Evolutionary conservation across 331 rosid species (phyloP), one percentile per base, ranked within the genome.

Genomic region (Prunus yedoensis): DNA sequence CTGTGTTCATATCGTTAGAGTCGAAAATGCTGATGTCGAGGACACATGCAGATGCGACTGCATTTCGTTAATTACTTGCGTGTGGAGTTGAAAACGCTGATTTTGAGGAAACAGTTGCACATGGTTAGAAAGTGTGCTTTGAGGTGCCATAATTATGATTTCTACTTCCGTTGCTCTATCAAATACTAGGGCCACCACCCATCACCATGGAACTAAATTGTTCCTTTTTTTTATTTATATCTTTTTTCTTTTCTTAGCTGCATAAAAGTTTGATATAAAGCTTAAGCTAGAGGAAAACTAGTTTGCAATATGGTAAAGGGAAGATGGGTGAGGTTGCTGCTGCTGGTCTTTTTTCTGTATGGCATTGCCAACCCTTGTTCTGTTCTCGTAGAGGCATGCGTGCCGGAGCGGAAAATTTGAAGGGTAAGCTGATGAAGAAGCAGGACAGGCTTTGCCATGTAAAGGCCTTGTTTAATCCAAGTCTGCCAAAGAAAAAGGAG

Each of bases 361-460:
- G 56, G 21, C 45, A 28, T 17, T 71, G 66, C 75, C 84, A 65
- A 67, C 76, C 71, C 68, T 71, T 1, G 28, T 16, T 73, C 49
- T 9, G 64, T 70, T 62, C 41, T n/a, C 38, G 62, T 11, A 50
- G 41, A 18, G 62, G 71, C 27, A n/a, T n/a, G 32, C 38, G 2
- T 18, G 30, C 32, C 8, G 25, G 46, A 9, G 38, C 7, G 0
- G 53, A 41, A 38, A 27, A 51, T 8, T 32, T 51, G 47, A 70
- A 25, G 50, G 49, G 64, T 6, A 53, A 38, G 65, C 68, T 74
- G 57, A 75, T 67, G 75, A 84, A 70, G 23, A 65, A 74, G 59
- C 72, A 70, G 28, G 30, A 41, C 50, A 51, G 28, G 52, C 52
- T 58, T 15, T 54, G 53, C 57, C 43, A 64, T 17, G 53, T 66